phyloP scores from a whole-genome alignment of 768 basidiomycete species.

The Psilocybe azurescens region DNA sequence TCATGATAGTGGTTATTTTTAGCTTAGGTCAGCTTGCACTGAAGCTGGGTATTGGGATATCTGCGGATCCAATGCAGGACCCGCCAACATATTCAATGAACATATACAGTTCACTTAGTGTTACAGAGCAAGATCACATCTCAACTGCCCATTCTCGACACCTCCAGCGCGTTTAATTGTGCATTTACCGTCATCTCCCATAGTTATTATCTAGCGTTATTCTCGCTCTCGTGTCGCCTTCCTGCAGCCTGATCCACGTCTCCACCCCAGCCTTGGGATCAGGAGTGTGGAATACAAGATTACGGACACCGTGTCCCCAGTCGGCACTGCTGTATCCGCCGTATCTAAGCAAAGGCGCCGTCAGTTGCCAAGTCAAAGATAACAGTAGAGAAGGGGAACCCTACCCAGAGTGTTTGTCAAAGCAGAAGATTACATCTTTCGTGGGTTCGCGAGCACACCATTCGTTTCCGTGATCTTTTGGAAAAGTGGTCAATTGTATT shows the following conservation, averaged over 20 bases:
- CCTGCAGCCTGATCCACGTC: conserved; percentile 70
- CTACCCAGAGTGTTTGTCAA: conserved; percentile 79
- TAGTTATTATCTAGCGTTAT: conserved; percentile 54
- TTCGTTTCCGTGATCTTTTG: conserved; percentile 74
- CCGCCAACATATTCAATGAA: too few relatives aligned
- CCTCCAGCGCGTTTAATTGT: background rate
- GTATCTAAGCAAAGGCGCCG: conserved; percentile 46
- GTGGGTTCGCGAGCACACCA: conserved; percentile 76
- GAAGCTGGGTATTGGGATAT: too few relatives aligned
- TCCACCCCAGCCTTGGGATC: conserved; percentile 51
- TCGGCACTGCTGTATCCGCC: conserved; percentile 58
- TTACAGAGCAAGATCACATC: too few relatives aligned
- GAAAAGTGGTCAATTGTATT: background rate
- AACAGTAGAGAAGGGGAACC: conserved; percentile 20
- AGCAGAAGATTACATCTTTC: conserved; percentile 73
- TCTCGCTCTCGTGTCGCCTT: conserved; percentile 59
- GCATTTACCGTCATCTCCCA: conserved; percentile 14
- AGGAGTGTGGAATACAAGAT: conserved; percentile 60
- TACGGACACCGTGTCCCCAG: conserved; percentile 74
- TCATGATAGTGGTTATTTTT: background rate
- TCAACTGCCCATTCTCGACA: too few relatives aligned
- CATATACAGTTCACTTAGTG: too few relatives aligned
- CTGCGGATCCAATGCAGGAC: too few relatives aligned
- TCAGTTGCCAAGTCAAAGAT: background rate
- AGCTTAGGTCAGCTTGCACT: background rate